Evolutionary conservation across 1,139 yeast genomes (phyloP).

Genomic region (Zygotorulaspora mrakii): DNA sequence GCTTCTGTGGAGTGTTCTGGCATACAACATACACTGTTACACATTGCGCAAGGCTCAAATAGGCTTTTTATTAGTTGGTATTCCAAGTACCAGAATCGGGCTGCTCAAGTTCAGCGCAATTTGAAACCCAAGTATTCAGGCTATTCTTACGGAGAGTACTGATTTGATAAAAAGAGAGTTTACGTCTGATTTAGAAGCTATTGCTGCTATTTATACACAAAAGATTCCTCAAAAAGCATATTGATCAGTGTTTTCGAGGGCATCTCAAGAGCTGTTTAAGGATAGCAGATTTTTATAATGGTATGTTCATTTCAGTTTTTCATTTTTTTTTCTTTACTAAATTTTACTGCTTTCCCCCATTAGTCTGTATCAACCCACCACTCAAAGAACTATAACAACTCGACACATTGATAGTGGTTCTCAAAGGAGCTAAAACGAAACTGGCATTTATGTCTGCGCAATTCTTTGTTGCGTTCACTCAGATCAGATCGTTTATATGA

Average conservation of each 20-base stretch:
- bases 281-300: too few species aligned
- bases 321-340: background rate
- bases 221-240: background rate
- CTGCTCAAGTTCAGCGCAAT: background rate
- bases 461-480: background rate
- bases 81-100: background rate
- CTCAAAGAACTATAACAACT: too few species aligned
- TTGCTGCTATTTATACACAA: background rate
- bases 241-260: background rate
- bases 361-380: too few species aligned
- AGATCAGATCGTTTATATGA: constrained; percentile 8
- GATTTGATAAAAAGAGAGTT: background rate
- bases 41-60: background rate
- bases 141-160: background rate
- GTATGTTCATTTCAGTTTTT: constrained; percentile 1
- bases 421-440: too few species aligned
- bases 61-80: background rate
- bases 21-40: background rate
- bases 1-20: background rate
- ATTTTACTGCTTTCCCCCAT: too few species aligned
- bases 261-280: background rate
- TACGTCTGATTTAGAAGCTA: background rate
- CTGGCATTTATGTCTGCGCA: too few species aligned
- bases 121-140: background rate
- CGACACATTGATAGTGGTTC: too few species aligned